Evolutionary conservation across 2,329 filamentous ascomycete genomes (phyloP), one percentile per base, ranked within the genome.

Genomic region (Botrytis paeoniae): DNA sequence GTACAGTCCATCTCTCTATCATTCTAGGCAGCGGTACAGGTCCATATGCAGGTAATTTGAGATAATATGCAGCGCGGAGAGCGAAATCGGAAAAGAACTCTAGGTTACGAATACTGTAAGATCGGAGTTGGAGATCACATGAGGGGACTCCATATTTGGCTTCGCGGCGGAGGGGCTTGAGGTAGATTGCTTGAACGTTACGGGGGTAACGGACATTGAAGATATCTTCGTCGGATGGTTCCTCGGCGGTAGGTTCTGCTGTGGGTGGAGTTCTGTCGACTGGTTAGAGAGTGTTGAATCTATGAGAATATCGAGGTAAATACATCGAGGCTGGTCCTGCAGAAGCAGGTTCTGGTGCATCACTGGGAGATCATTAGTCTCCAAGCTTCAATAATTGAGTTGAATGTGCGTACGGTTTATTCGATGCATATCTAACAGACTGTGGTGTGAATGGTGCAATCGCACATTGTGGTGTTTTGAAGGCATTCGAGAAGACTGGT

Each of bases 21-120:
- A 95, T 94, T 73, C 92, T 90, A 1, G 96, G 96, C 29, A 99
- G 85, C 18, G 95, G 94, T 9, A 96, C 86, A 9, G 96, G 95
- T 0, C 96, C 96, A 64, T 89, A 92, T 4, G 94, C 94, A 16
- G 94, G 92, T 2, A 99, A 90, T 29, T 92, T 89, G 60, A 98
- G 89, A 84, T 95, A 99, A 85, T 98, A 99, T 72, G 96, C 96
- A 6, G 95, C 95, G 77, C 96, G 93, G 72, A 98, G 86, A 68
- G 95, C 94, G 81, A 99, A 98, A 84, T 99, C 96, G 82, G 92
- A 88, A 81, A 97, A 98, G 84, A 98, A 95, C 79, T 97, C 93
- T 74, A 99, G 89, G 78, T 97, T 96, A 74, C 94, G 93, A 51
- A 95, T 86, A 79, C 89, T 94, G 86, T 93, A 99, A 48, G 95